Base-by-base conservation (phyloP, 1,284 basidiomycete genomes). In the Coriolopsis trogii region DNA sequence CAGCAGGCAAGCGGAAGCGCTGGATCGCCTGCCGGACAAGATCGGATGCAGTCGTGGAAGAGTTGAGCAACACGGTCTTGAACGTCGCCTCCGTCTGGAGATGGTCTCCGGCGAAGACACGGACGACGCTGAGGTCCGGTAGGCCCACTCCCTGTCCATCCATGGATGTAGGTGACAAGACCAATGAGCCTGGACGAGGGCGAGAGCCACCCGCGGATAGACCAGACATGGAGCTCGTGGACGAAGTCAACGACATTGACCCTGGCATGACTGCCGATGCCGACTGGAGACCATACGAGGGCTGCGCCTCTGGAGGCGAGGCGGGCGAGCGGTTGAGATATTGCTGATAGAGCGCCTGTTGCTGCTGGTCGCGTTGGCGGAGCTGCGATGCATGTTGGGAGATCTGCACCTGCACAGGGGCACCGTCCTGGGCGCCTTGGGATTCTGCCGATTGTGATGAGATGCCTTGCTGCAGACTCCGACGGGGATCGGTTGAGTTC, bases 11-110 rank as follows among this genome's bases (percentile, higher is more conserved):
- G 25, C 90, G 78, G 81, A 99, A 98, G 4, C 96, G 85, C 70
- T 98, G 95, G 56, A 95, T 87, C 4, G 95, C 91, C 73, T 99
- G 95, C 41, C 84, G 81, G 41, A 98, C 82, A 23, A 99, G 83
- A 51, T 98, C 95, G 0, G 78, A 72, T 0, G 92, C 84, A 0
- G 87, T 89, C 0, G 95, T 98, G 4, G 85, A 86, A 7, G 89
- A 77, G 65, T 95, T 98, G 55, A 98, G 81, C 18, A 98, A 73
- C 1, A 97, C 96, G 1, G 96, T 98, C 76, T 98, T 98, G 81
- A 98, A 99, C 1, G 95, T 97, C 3, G 94, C 92, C 60, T 98
- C 95, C 1, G 92, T 93, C 65, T 95, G 86, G 48, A 94, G 66
- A 57, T 88, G 78, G 56, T 90, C 85, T 8, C 95, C 96, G 0